Conservation (phyloP, 352 stramenopile species). For the Globisporangium perplexum region DNA sequence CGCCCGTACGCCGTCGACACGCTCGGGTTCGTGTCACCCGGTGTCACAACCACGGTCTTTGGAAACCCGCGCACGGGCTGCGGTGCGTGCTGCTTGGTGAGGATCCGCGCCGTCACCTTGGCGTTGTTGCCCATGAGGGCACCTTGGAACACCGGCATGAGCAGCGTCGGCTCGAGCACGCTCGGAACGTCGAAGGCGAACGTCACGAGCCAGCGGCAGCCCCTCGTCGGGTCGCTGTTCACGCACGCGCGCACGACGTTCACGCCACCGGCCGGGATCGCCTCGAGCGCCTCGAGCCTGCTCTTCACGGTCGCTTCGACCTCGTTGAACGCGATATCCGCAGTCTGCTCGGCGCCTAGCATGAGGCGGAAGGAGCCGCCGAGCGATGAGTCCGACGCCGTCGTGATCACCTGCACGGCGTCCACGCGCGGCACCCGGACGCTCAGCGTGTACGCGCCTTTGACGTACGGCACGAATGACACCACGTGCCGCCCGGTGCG, state of each 20-base stretch:
- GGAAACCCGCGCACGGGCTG: constrained; percentile 60
- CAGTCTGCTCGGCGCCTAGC: constrained; percentile 43
- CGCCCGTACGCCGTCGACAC: constrained; percentile 62
- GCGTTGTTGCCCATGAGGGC: constrained; percentile 72
- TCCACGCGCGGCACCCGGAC: constrained; percentile 69
- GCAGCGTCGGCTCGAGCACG: constrained; percentile 3
- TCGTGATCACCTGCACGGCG: constrained; percentile 73
- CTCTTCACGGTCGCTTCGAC: constrained; percentile 27
- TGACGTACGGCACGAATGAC: constrained; percentile 87
- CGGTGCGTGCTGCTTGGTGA: constrained; percentile 25
- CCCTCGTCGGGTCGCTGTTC: constrained; percentile 32
- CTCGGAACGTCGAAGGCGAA: constrained; percentile 27
- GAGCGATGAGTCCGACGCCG: constrained; percentile 35
- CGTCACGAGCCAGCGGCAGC: constrained; percentile 72
- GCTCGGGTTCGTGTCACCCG: constrained; percentile 58
- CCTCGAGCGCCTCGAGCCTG: constrained; percentile 62
- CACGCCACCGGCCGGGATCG: constrained; percentile 32
- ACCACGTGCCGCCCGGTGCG: constrained; percentile 79
- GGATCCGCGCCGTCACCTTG: constrained; percentile 16
- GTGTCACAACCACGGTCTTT: constrained; percentile 47
- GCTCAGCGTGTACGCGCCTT: constrained; percentile 85
- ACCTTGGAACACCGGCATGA: constrained; percentile 46
- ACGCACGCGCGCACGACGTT: constrained; percentile 28
- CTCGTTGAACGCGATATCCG: constrained; percentile 49
- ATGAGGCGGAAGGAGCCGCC: constrained; percentile 61